phyloP scores from a whole-genome alignment of 2,329 filamentous ascomycete species.

The Penicillium sp. region DNA sequence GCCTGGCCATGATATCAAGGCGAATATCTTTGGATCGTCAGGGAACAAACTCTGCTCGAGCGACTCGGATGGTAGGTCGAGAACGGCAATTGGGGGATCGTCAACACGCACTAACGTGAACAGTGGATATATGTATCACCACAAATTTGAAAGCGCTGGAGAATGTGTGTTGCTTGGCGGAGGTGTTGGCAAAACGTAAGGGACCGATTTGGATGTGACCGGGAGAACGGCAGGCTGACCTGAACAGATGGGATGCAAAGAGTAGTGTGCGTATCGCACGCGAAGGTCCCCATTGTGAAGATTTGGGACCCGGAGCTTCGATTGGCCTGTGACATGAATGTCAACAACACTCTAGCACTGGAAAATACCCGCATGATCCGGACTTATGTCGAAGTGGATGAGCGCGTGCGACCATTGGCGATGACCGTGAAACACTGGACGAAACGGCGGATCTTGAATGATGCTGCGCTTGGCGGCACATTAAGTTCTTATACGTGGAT shows the following conservation, averaged over 20 bases:
- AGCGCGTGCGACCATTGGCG: conserved; percentile 84
- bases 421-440: conserved; percentile 99
- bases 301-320: conserved; percentile 94
- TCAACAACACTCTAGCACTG: conserved; percentile 92
- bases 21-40: conserved; percentile 96
- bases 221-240: conserved; percentile 14
- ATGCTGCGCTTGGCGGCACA: conserved; percentile 94
- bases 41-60: conserved; percentile 93
- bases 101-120: conserved; percentile 24
- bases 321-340: conserved; percentile 95
- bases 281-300: conserved; percentile 98
- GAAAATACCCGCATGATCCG: conserved; percentile 98
- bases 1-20: conserved; percentile 86
- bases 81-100: background rate
- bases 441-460: conserved; percentile 86
- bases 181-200: conserved; percentile 82
- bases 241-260: conserved; percentile 87
- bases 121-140: conserved; percentile 97
- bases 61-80: conserved; percentile 81
- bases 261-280: conserved; percentile 89
- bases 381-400: conserved; percentile 91
- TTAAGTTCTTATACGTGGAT: conserved; percentile 99
- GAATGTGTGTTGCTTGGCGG: conserved; percentile 86
- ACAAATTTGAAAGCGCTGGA: conserved; percentile 86
- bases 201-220: conserved; percentile 15